Evolutionary conservation across 768 basidiomycete species (phyloP).

Genomic region (Candolleomyces efflorescens): DNA sequence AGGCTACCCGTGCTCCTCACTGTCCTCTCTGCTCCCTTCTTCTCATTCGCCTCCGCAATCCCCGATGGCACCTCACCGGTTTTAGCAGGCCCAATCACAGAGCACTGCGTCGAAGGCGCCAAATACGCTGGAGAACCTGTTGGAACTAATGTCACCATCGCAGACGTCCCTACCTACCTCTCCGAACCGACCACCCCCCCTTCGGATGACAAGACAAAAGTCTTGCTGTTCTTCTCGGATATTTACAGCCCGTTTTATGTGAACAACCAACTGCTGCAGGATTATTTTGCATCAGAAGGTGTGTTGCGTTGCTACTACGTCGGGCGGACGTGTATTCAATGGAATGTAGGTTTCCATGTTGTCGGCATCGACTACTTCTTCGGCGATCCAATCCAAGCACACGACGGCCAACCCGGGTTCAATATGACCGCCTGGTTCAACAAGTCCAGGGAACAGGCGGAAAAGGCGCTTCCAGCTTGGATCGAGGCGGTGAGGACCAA

Average conservation of each 20-base stretch:
- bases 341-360: constrained; percentile 55
- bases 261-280: constrained; percentile 58
- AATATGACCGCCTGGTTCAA: constrained; percentile 41
- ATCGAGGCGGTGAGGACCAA: constrained; percentile 42
- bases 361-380: constrained; percentile 63
- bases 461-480: constrained; percentile 44
- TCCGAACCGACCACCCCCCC: constrained; percentile 33
- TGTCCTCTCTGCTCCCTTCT: neutral
- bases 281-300: constrained; percentile 65
- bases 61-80: neutral
- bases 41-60: neutral
- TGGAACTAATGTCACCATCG: constrained; percentile 36
- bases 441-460: constrained; percentile 30
- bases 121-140: constrained; percentile 46
- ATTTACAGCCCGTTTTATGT: constrained; percentile 55
- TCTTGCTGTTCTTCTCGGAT: constrained; percentile 58
- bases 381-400: constrained; percentile 43
- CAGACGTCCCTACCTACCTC: constrained; percentile 50
- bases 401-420: constrained; percentile 33
- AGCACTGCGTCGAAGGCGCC: constrained; percentile 43
- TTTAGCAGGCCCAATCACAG: neutral
- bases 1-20: neutral
- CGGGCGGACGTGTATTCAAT: no score
- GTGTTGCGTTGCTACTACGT: neutral
- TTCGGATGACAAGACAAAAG: constrained; percentile 24